Evolutionary conservation across 1,284 basidiomycete species (phyloP), one percentile per base, ranked within the genome.

Genomic region (Ceratobasidium sp.): DNA sequence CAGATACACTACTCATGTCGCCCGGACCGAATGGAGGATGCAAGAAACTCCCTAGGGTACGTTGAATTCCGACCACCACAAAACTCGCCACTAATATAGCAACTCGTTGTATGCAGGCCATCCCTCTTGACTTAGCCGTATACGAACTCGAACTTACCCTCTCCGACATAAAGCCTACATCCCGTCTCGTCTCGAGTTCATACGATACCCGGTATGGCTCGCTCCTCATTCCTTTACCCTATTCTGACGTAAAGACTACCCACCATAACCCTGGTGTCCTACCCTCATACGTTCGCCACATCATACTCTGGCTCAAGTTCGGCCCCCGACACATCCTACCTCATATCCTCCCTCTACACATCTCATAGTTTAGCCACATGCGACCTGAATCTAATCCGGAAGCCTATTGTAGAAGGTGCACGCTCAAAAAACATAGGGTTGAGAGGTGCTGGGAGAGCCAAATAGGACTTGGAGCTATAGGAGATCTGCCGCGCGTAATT

Each of bases 291-390:
- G n/a, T 56, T 36, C 22, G 24, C 24, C 8, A 69, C 66, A 6
- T 69, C 66, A 8, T 57, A 51, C 22, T 69, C 66, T 2, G 66
- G 66, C 22, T 57, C 66, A 48, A 69, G 56, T 36, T 69, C 66
- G 24, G 56, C 66, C 33, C 27, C 47, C 24, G 36, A 51, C 15
- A 36, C 66, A 24, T 19, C 50, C 33, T 24, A 33, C 19, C 24
- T 15, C 60, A n/a, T 44, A 44, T 17, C 50, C 62, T 64, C 31
- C 24, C 48, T 64, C 62, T 45, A 50, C 29, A 11, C 36, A 5
- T 45, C 54, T 1, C 19, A 45, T 19, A 19, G n/a, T 1, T 1
- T 47, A 33, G 31, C 9, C 53, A 19, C 53, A 7, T 41, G 11
- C 36, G 54, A 41, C 19, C 44, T 69, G 24, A 69, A 53, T 27